Evolutionary conservation across 148 eudicot species (phyloP).

Genomic region (Euryodendron excelsum): DNA sequence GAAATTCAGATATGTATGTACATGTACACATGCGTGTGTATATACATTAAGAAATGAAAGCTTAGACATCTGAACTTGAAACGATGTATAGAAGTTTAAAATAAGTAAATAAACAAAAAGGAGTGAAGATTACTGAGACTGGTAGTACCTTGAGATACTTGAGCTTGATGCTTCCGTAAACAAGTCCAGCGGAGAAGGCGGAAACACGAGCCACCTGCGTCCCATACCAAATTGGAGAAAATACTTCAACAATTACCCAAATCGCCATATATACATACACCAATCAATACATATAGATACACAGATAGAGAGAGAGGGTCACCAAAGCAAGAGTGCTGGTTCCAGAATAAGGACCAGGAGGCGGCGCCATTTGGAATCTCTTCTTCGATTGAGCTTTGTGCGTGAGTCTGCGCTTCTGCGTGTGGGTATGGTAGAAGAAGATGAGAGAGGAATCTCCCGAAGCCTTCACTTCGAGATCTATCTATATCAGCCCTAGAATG

Average conservation of each 20-base stretch:
- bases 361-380: constrained; percentile 44
- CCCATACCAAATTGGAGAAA: background rate
- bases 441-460: background rate
- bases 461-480: background rate
- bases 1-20: background rate
- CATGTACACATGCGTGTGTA: background rate
- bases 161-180: constrained; percentile 22
- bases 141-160: constrained; percentile 26
- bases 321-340: constrained; percentile 74
- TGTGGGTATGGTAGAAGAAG: background rate
- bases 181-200: constrained; percentile 16
- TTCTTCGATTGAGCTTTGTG: background rate
- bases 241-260: background rate
- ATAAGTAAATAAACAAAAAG: too few species aligned
- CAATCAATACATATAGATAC: background rate
- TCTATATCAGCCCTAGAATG: background rate
- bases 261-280: background rate
- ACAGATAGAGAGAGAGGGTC: constrained; percentile 4
- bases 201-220: constrained; percentile 20
- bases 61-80: background rate
- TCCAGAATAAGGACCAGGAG: constrained; percentile 80
- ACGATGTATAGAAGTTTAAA: background rate
- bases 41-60: background rate
- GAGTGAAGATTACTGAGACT: background rate
- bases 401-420: background rate